Evolutionary conservation across 2,329 filamentous ascomycete species (phyloP).

Genomic region (Podosphaera aphanis): DNA sequence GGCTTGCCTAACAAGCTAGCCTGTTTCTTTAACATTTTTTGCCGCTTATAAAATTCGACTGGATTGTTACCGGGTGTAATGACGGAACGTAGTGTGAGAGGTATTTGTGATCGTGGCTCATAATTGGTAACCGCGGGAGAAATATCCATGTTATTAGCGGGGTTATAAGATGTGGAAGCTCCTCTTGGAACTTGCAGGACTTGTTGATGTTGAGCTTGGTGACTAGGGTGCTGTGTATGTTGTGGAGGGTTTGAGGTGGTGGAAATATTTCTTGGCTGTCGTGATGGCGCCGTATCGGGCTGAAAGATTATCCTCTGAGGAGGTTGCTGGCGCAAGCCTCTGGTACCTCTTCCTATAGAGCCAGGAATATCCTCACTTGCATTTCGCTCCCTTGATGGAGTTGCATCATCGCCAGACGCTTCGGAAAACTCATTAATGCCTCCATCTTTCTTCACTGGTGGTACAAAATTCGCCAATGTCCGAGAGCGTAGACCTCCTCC

Average conservation of each 20-base stretch:
- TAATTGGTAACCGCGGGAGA: slow-evolving; percentile 43
- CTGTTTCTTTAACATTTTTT: slow-evolving; percentile 20
- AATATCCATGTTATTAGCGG: slow-evolving; percentile 29
- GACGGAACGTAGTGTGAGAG: slow-evolving; percentile 47
- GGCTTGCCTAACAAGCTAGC: not conserved
- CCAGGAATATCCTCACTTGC: slow-evolving; percentile 25
- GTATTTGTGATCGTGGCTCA: slow-evolving; percentile 38
- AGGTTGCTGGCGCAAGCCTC: slow-evolving; percentile 57
- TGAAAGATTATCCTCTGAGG: slow-evolving; percentile 69
- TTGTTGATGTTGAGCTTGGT: slow-evolving; percentile 10
- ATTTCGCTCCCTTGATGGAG: slow-evolving; percentile 28
- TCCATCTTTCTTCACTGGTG: slow-evolving; percentile 20
- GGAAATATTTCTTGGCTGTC: slow-evolving; percentile 35
- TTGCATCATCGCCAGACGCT: slow-evolving; percentile 35
- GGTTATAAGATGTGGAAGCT: slow-evolving; percentile 24
- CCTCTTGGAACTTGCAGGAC: slow-evolving; percentile 13
- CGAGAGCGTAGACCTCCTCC: slow-evolving; percentile 57
- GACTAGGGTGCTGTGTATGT: slow-evolving; percentile 10
- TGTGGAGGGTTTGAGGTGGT: slow-evolving; percentile 18
- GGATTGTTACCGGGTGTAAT: slow-evolving; percentile 54
- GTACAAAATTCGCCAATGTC: slow-evolving; percentile 52
- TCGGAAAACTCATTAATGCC: slow-evolving; percentile 32
- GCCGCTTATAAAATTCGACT: slow-evolving; percentile 37
- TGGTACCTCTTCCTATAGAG: slow-evolving; percentile 32
- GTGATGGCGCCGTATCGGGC: slow-evolving; percentile 44